Percentiles rank a stretch among this genome's conserved stretches.
phyloP scores from a whole-genome alignment of 192 early-diverging fungal genomes.

The Borealophlyctis nickersoniae region DNA sequence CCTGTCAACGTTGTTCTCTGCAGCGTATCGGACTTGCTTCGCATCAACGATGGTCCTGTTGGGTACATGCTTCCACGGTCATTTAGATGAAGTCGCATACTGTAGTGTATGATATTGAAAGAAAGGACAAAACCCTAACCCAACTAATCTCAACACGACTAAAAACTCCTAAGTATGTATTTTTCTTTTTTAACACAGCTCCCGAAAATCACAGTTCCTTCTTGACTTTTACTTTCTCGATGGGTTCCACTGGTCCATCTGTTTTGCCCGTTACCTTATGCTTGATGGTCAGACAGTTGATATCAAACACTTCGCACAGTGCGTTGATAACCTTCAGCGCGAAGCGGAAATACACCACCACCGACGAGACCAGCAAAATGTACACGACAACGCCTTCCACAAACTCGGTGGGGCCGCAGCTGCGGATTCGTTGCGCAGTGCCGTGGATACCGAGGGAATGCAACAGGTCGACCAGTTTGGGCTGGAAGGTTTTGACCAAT shows the following conservation, averaged over 20 bases:
- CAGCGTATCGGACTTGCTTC: too few species aligned
- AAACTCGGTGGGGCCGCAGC: not conserved
- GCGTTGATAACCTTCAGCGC: constrained; percentile 33
- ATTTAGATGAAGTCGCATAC: too few species aligned
- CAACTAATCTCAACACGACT: not conserved
- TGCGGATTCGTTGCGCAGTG: not conserved
- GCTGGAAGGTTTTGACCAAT: not conserved
- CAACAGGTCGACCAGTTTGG: constrained; percentile 1
- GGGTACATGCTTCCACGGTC: too few species aligned
- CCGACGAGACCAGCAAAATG: constrained; percentile 18
- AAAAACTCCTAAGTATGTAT: not conserved
- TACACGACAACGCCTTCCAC: constrained; percentile 36
- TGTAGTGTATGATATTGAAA: too few species aligned
- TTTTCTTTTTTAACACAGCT: too few species aligned
- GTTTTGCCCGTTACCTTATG: constrained; percentile 16
- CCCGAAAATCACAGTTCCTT: too few species aligned
- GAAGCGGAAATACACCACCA: constrained; percentile 33
- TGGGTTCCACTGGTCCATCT: not conserved
- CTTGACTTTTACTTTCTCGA: not conserved
- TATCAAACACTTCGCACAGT: constrained; percentile 48
- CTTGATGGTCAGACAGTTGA: constrained; percentile 35
- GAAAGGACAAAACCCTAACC: not conserved
- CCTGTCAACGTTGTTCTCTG: too few species aligned
- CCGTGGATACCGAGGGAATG: too few species aligned
- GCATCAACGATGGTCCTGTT: too few species aligned